Percentiles rank a stretch among this genome's conserved stretches.
Evolutionary conservation across 2,329 filamentous ascomycete species (phyloP).

Genomic region (Aotearoamyces nothofagi): DNA sequence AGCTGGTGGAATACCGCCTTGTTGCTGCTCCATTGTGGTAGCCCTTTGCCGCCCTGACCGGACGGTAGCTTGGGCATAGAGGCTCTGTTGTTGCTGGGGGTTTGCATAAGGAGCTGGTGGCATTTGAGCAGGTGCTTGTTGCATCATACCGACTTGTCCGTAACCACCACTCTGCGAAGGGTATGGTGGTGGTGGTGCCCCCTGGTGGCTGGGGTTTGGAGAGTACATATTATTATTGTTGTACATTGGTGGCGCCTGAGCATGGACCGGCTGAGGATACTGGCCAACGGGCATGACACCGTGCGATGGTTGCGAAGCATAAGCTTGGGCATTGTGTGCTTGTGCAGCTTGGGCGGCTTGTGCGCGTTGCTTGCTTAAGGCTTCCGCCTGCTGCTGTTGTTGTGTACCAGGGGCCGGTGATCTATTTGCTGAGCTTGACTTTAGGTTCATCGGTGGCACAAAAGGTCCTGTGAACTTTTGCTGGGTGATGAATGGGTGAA

Average conservation of each 20-base stretch:
- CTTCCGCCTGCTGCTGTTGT: conserved; percentile 90
- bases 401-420: conserved; percentile 87
- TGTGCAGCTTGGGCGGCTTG: conserved; percentile 53
- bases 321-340: conserved; percentile 39
- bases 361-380: conserved; percentile 81
- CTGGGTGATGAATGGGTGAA: conserved; percentile 97
- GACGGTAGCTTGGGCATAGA: conserved; percentile 61
- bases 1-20: conserved; percentile 79
- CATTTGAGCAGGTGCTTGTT: conserved; percentile 48
- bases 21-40: conserved; percentile 91
- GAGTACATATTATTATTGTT: conserved; percentile 73
- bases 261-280: conserved; percentile 29
- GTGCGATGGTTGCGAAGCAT: conserved; percentile 19
- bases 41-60: conserved; percentile 74
- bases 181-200: conserved; percentile 69
- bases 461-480: conserved; percentile 95
- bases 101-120: conserved; percentile 46
- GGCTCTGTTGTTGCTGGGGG: conserved; percentile 42
- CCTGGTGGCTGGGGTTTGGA: conserved; percentile 34
- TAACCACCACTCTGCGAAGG: conserved; percentile 57
- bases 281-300: conserved; percentile 29
- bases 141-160: conserved; percentile 55
- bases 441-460: conserved; percentile 92
- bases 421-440: conserved; percentile 69
- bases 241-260: conserved; percentile 52